These are phyloP conservation scores for Scedosporium minutisporum DNA, from an alignment of 2,329 filamentous ascomycete species.

Conservation along the genomic window DNA sequence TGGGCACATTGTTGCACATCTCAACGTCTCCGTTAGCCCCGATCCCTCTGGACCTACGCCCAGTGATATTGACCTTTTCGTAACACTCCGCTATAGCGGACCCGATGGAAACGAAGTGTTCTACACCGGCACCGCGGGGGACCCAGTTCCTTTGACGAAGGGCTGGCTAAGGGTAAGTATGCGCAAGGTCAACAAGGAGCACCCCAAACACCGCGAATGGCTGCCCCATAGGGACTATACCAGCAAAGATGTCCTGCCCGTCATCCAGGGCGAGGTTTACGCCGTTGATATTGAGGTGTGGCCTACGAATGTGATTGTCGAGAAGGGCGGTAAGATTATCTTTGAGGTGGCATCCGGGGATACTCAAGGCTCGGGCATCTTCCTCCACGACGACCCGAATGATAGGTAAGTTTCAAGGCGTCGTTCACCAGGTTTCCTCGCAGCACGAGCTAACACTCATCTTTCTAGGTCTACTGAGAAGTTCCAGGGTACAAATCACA, in stretches of 20 bases:
- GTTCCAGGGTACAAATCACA: slow-evolving; percentile 36
- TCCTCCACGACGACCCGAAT: slow-evolving; percentile 38
- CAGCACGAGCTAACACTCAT: background rate
- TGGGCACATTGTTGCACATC: slow-evolving; percentile 53
- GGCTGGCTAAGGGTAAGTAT: slow-evolving; percentile 53
- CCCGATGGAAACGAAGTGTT: slow-evolving; percentile 45
- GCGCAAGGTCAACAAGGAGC: slow-evolving; percentile 40
- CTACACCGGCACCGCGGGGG: slow-evolving; percentile 57
- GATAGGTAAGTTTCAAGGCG: slow-evolving; percentile 28
- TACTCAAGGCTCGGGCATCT: slow-evolving; percentile 50
- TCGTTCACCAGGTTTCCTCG: background rate
- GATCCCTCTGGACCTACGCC: slow-evolving; percentile 28
- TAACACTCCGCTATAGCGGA: slow-evolving; percentile 51
- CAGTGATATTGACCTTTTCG: slow-evolving; percentile 52
- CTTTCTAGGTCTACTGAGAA: slow-evolving; percentile 14
- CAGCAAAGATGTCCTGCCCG: slow-evolving; percentile 43
- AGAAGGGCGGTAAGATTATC: slow-evolving; percentile 38
- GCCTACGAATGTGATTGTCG: slow-evolving; percentile 50
- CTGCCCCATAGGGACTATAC: slow-evolving; percentile 47
- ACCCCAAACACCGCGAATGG: slow-evolving; percentile 41
- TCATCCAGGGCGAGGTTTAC: slow-evolving; percentile 47
- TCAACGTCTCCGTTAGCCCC: slow-evolving; percentile 54
- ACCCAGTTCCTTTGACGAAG: slow-evolving; percentile 52
- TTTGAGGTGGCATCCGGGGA: slow-evolving; percentile 48
- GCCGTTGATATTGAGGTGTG: slow-evolving; percentile 53